Evolutionary conservation across 202 grass and related monocot genomes (phyloP).

Genomic region (Brachypodium distachyon): DNA sequence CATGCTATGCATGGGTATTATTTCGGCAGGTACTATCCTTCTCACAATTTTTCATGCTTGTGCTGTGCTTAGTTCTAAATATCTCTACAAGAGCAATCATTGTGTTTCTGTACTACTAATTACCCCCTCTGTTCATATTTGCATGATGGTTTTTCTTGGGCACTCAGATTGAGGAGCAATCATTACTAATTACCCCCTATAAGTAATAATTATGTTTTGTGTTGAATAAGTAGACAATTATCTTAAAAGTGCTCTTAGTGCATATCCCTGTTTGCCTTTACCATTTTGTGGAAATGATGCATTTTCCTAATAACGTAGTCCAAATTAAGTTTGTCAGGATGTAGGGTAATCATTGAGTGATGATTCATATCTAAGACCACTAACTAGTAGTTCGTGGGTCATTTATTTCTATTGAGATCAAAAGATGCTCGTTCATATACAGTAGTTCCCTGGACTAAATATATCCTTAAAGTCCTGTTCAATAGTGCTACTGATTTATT

Average conservation of each 20-base stretch:
- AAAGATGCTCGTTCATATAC: conserved; percentile 14
- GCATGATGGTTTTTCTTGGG: too few relatives aligned
- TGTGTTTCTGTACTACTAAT: neutral
- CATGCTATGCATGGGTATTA: conserved; percentile 97
- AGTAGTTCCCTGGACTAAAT: neutral
- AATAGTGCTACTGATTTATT: conserved; percentile 7
- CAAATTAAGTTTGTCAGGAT: neutral
- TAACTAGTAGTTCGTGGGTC: neutral
- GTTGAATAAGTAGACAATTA: neutral
- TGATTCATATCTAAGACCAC: neutral
- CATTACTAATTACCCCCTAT: too few relatives aligned
- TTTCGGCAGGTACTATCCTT: conserved; percentile 74
- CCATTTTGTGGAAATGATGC: conserved; percentile 4
- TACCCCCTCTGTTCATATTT: too few relatives aligned
- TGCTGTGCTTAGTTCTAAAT: neutral
- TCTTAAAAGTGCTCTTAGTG: neutral
- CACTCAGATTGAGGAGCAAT: too few relatives aligned
- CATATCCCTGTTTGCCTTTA: conserved; percentile 1
- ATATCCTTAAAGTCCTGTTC: conserved; percentile 9
- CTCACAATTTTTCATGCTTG: neutral
- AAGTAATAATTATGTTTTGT: too few relatives aligned
- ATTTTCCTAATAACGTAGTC: neutral
- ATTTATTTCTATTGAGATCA: conserved; percentile 24
- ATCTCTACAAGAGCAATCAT: neutral
- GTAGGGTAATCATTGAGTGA: neutral